Conservation (phyloP, 768 basidiomycete species). For the Pisolithus tinctorius region DNA sequence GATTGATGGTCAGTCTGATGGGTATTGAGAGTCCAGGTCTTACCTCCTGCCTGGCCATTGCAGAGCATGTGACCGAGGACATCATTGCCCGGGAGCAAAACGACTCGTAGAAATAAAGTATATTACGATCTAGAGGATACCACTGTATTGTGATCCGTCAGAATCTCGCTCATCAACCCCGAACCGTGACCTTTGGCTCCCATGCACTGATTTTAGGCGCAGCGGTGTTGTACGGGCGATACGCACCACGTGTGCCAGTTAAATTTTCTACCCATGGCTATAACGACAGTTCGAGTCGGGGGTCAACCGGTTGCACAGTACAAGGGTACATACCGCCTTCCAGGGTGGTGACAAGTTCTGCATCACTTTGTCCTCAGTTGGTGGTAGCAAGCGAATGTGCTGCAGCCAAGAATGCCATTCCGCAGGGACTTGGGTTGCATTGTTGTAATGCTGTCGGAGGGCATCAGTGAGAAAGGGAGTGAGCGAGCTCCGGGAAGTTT, state of each 20-base stretch:
- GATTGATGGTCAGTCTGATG: slow-evolving; percentile 69
- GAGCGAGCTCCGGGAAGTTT: background rate
- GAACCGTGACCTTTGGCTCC: slow-evolving; percentile 64
- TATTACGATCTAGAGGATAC: background rate
- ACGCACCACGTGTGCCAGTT: slow-evolving; percentile 90
- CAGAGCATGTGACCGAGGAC: slow-evolving; percentile 70
- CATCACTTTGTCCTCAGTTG: slow-evolving; percentile 67
- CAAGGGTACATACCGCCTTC: slow-evolving; percentile 62
- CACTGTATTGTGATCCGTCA: background rate
- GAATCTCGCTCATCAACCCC: slow-evolving; percentile 23
- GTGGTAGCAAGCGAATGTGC: slow-evolving; percentile 83
- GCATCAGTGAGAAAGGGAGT: slow-evolving; percentile 1
- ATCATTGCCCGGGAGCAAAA: slow-evolving; percentile 27
- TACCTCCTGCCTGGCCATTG: slow-evolving; percentile 82
- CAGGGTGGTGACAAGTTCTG: slow-evolving; percentile 67
- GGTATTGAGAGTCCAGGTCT: slow-evolving; percentile 93
- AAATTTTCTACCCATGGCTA: slow-evolving; percentile 85
- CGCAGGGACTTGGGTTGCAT: slow-evolving; percentile 90
- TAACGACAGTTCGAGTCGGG: background rate
- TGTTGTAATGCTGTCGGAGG: slow-evolving; percentile 60
- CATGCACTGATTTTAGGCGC: slow-evolving; percentile 78
- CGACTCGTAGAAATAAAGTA: background rate
- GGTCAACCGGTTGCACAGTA: background rate
- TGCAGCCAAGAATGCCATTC: slow-evolving; percentile 97
- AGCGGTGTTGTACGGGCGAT: slow-evolving; percentile 82